Percentiles rank a stretch among this genome's conserved stretches.
Evolutionary conservation across 371 early-diverging fungal species (phyloP).

Genomic region (Syncephalis plumigaleata): DNA sequence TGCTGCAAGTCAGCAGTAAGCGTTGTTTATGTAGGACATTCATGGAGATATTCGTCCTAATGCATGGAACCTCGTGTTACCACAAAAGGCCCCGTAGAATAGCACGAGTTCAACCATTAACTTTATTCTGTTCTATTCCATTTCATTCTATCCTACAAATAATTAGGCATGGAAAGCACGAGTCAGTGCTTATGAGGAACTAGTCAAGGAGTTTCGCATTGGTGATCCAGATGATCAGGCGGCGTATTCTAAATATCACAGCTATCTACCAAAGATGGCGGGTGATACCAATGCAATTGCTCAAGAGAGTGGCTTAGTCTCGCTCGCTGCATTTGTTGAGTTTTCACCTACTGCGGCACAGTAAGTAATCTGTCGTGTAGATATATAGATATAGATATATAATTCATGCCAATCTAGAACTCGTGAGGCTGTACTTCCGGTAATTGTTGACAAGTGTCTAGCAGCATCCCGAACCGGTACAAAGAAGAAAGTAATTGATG

Average conservation of each 20-base stretch:
- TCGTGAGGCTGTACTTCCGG: conserved; percentile 52
- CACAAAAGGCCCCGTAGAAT: no score
- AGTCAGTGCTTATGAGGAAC: conserved; percentile 68
- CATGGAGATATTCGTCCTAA: no score
- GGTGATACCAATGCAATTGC: conserved; percentile 83
- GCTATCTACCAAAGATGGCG: conserved; percentile 55
- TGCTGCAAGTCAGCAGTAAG: no score
- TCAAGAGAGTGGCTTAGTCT: conserved; percentile 69
- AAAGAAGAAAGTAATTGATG: conserved; percentile 54
- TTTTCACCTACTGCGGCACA: conserved; percentile 62
- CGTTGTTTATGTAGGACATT: no score
- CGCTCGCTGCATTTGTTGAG: conserved; percentile 56
- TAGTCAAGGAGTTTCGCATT: conserved; percentile 43
- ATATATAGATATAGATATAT: background rate
- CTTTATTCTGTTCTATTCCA: no score
- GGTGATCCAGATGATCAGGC: conserved; percentile 34
- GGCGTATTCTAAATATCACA: conserved; percentile 52
- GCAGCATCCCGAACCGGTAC: conserved; percentile 69
- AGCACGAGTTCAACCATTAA: no score
- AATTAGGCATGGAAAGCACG: conserved; percentile 88
- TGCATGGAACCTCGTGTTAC: no score
- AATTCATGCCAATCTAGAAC: conserved; percentile 19
- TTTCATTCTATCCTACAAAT: background rate
- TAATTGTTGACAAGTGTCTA: conserved; percentile 77
- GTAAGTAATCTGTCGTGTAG: conserved; percentile 16